These are phyloP conservation scores for Kodamaea kaohsiungensis DNA, from an alignment of 805 yeast genomes.

Conservation along the genomic window DNA sequence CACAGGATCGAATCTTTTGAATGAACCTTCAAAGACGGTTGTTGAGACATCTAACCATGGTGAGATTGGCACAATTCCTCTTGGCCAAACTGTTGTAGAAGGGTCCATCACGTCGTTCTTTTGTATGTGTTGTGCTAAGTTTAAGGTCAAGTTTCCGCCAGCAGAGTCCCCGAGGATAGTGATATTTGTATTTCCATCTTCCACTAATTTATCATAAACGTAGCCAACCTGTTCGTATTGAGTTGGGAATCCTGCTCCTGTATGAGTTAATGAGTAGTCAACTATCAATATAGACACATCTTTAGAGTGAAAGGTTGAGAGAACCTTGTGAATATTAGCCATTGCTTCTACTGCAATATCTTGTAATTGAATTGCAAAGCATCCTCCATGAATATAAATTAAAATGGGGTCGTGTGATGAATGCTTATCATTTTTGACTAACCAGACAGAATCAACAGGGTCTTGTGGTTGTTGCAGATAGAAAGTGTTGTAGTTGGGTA, in stretches of 20 bases:
- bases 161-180: constrained; percentile 13
- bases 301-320: not conserved
- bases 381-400: constrained; percentile 14
- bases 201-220: constrained; percentile 11
- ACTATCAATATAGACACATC: constrained; percentile 9
- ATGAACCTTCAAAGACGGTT: constrained; percentile 1
- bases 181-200: constrained; percentile 11
- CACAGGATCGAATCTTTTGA: not conserved
- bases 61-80: constrained; percentile 10
- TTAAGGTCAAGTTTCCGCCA: constrained; percentile 13
- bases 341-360: constrained; percentile 5
- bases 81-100: constrained; percentile 7
- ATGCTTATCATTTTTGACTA: not conserved
- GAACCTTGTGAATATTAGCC: constrained; percentile 7
- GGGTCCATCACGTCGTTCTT: not conserved
- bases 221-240: constrained; percentile 8
- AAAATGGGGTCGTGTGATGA: constrained; percentile 6
- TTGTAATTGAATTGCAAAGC: constrained; percentile 12
- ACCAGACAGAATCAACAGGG: constrained; percentile 6
- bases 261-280: constrained; percentile 12
- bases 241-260: constrained; percentile 7
- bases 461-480: not conserved
- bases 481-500: not conserved
- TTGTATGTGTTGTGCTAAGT: constrained; percentile 2
- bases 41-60: constrained; percentile 10